phyloP scores from a whole-genome alignment of 495 filamentous ascomycete genomes.

The Aspergillus mulundensis region DNA sequence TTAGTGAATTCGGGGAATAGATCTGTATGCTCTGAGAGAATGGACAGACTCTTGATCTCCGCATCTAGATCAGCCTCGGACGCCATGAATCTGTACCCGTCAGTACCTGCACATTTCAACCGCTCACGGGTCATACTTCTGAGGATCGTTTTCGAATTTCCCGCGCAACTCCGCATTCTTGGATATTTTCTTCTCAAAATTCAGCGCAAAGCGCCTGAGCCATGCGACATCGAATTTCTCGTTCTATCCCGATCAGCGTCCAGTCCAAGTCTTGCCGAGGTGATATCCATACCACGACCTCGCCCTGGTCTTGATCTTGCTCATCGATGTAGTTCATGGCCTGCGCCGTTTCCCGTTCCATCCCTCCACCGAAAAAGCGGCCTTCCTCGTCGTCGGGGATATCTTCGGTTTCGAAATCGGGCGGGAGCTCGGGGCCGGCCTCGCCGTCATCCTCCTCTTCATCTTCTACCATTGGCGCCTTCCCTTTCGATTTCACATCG shows the following conservation, averaged over 20 bases:
- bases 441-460: conserved; percentile 61
- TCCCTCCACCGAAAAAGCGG: conserved; percentile 90
- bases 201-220: conserved; percentile 75
- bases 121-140: conserved; percentile 59
- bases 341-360: conserved; percentile 72
- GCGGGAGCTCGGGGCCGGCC: conserved; percentile 66
- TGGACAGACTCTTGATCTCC: conserved; percentile 81
- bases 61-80: conserved; percentile 91
- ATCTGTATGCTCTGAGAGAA: conserved; percentile 81
- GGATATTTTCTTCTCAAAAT: conserved; percentile 85
- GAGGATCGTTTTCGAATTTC: conserved; percentile 78
- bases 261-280: not conserved
- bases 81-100: conserved; percentile 57
- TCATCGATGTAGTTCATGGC: conserved; percentile 88
- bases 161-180: conserved; percentile 91
- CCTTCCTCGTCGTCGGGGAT: conserved; percentile 81
- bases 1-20: conserved; percentile 81
- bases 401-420: conserved; percentile 56
- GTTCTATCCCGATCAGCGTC: conserved; percentile 32
- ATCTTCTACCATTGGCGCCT: conserved; percentile 54
- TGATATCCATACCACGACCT: conserved; percentile 36
- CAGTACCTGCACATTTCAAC: not conserved
- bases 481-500: conserved; percentile 59
- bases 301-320: conserved; percentile 61
- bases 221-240: conserved; percentile 83